Base-by-base conservation (phyloP, 176 grass and related monocot species). In the Microstegium vimineum region DNA sequence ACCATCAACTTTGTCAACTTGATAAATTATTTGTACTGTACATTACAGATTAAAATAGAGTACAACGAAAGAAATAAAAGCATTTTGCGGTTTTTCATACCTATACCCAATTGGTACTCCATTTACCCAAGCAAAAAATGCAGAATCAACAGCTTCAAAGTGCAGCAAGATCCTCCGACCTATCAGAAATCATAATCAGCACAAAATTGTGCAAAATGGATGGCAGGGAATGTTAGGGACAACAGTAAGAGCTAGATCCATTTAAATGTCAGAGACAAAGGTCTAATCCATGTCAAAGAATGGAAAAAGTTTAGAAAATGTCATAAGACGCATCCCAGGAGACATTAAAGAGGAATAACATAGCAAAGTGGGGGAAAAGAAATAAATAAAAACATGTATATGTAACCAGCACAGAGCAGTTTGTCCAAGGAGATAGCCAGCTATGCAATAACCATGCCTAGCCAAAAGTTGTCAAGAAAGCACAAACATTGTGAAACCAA, bases 131-230 rank as follows among this genome's bases (percentile, higher is more conserved):
- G 85, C 92, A 90, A 95, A 83, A 84, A 93, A 95, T 0, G 95
- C 92, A 34, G 92, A 98, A 82, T 98, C 95, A 90, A 86, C 92
- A 85, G 86, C 95, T 91, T 98, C 95, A 64, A 98, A 98, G 85
- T 98, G 92, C 80, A 98, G 83, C 72, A 98, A 84, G 73, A 98
- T 89, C 83, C 92, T 93, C 42, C 92, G 90, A 86, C 92, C 95
- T 94, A 81, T 87, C 25, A 92, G 33, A 81, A 66, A 68, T 87
- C 28, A 94, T 47, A 81, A 70, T 62, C 33, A 86, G 43, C 18
- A 12, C 52, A 62, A 26, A 82, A 76, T 26, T 22, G 2, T 59
- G 71, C 41, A 49, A 79, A 69, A 73, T 63, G 2, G 27, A 15
- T 47, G 57, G 17, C 37, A 10, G 20, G 40, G 16, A n/a, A 67